phyloP scores from a whole-genome alignment of 169 alveolate genomes.

The Plasmodium ovale region DNA sequence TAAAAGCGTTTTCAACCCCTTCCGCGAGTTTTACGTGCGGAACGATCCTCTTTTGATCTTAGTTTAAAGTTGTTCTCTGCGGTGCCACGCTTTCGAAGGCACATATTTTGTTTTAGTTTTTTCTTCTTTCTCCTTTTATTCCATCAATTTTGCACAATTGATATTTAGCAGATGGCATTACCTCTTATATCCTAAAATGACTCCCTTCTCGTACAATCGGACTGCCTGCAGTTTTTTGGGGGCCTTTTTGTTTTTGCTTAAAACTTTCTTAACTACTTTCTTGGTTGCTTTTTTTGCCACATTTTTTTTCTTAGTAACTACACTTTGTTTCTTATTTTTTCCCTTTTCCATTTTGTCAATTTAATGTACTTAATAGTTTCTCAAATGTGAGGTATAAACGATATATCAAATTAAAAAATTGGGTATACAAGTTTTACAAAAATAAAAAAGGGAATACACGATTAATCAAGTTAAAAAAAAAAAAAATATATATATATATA shows the following conservation, averaged over 20 bases:
- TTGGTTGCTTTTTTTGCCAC: conserved; percentile 14
- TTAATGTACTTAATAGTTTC: no score
- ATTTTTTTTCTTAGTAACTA: neutral
- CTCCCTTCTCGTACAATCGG: conserved; percentile 92
- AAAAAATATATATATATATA: no score
- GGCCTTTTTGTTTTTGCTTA: conserved; percentile 72
- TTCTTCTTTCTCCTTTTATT: neutral
- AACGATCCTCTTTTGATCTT: no score
- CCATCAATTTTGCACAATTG: neutral
- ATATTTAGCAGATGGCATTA: conserved; percentile 8
- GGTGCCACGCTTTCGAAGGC: neutral
- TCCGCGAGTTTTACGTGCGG: no score
- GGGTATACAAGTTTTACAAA: neutral
- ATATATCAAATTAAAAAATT: neutral
- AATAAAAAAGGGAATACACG: neutral
- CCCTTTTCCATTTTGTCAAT: conserved; percentile 35
- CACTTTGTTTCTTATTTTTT: conserved; percentile 11
- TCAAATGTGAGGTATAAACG: no score
- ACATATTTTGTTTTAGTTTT: neutral
- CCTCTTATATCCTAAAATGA: conserved; percentile 94
- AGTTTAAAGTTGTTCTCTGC: neutral
- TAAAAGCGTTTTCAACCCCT: no score
- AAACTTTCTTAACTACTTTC: conserved; percentile 24
- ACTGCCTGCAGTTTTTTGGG: conserved; percentile 88
- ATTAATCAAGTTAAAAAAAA: no score